Conservation (phyloP, 805 yeast species). For the Kregervanrija delftensis region DNA sequence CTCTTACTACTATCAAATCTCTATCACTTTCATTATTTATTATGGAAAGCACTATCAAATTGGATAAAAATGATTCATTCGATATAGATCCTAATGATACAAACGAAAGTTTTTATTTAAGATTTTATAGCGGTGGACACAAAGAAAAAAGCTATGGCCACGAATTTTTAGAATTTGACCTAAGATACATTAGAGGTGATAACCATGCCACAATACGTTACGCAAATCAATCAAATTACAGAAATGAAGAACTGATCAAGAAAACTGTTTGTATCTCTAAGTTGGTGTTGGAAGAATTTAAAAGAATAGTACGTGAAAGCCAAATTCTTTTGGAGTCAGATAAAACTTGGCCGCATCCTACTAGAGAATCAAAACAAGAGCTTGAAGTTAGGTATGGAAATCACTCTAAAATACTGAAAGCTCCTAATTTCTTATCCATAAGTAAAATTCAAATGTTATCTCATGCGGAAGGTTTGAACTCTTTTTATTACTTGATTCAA, state of each 20-base stretch:
- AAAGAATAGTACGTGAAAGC: conserved; percentile 29
- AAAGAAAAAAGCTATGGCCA: conserved; percentile 30
- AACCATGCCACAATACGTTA: conserved; percentile 23
- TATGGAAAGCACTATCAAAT: background rate
- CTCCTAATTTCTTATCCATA: conserved; percentile 33
- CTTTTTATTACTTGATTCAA: conserved; percentile 36
- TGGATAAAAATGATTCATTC: background rate
- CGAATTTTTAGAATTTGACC: conserved; percentile 32
- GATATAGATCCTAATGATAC: background rate
- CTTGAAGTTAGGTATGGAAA: conserved; percentile 33
- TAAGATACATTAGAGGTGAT: conserved; percentile 9
- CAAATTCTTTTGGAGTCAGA: conserved; percentile 36
- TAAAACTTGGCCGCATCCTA: conserved; percentile 33
- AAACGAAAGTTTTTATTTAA: conserved; percentile 25
- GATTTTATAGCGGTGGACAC: conserved; percentile 33
- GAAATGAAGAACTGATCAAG: conserved; percentile 34
- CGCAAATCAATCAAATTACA: conserved; percentile 40
- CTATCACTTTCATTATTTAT: background rate
- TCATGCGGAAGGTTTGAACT: conserved; percentile 39
- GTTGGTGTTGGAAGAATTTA: conserved; percentile 29
- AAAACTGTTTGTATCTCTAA: conserved; percentile 32
- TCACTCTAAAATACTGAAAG: conserved; percentile 29
- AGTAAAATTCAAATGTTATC: conserved; percentile 32
- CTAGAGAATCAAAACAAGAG: conserved; percentile 35
- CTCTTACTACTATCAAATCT: no score